phyloP scores from a whole-genome alignment of 371 early-diverging fungal species.

The Mortierella polycephala region DNA sequence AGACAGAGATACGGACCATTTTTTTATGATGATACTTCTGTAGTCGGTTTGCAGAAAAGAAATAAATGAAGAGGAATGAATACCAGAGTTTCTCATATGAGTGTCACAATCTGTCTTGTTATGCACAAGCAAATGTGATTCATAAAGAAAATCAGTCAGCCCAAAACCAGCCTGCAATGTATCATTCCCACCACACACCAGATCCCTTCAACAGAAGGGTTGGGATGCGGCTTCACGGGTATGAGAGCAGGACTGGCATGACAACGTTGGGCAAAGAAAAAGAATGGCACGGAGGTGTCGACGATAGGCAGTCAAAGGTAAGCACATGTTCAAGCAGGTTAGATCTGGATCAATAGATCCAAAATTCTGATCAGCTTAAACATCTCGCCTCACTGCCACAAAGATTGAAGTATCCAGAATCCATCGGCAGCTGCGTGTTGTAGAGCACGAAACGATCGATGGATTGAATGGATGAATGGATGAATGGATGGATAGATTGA shows the following conservation, averaged over 20 bases:
- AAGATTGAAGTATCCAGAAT: background rate
- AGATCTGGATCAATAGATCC: background rate
- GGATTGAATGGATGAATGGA: conserved; percentile 1
- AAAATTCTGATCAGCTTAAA: background rate
- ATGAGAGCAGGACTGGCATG: conserved; percentile 53
- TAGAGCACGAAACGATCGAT: too few relatives aligned
- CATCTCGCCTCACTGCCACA: background rate
- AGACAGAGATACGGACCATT: conserved; percentile 91
- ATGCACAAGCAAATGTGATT: conserved; percentile 19
- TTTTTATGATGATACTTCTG: conserved; percentile 48
- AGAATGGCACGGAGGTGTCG: conserved; percentile 24
- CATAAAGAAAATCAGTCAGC: conserved; percentile 52
- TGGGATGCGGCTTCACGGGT: background rate
- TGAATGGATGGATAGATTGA: conserved; percentile 24
- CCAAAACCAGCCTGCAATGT: conserved; percentile 50
- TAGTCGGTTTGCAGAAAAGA: conserved; percentile 4
- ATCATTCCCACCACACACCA: conserved; percentile 17
- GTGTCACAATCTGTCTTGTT: conserved; percentile 34
- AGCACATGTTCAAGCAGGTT: background rate
- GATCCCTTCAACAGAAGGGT: background rate
- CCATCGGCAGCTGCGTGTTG: background rate
- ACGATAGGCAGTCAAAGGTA: conserved; percentile 1
- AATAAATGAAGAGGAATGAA: conserved; percentile 14
- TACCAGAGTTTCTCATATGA: conserved; percentile 55
- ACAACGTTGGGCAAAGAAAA: conserved; percentile 22